Evolutionary conservation across 495 filamentous ascomycete genomes (phyloP), one percentile per base, ranked within the genome.

Genomic region (Rhypophila decipiens): DNA sequence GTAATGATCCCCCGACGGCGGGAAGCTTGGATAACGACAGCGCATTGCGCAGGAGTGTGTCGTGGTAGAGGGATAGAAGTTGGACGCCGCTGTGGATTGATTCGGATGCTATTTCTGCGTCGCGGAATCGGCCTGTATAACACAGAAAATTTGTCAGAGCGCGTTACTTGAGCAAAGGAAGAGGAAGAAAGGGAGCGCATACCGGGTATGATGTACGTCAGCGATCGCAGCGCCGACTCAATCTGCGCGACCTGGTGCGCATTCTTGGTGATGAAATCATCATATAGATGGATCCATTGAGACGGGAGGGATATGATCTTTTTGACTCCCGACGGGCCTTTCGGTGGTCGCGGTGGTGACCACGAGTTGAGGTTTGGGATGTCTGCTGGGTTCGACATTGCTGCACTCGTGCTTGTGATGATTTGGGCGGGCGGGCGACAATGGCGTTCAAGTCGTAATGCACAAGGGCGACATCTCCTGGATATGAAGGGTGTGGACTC

Each of bases 151-250:
- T n/a, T n/a, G n/a, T n/a, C n/a, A n/a, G n/a, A n/a, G n/a, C n/a
- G n/a, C n/a, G n/a, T n/a, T n/a, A n/a, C n/a, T n/a, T n/a, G n/a
- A n/a, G n/a, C n/a, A n/a, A n/a, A n/a, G n/a, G n/a, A n/a, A n/a
- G n/a, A n/a, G n/a, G n/a, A n/a, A n/a, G n/a, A n/a, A n/a, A n/a
- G n/a, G 19, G 31, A 22, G 13, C n/a, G 46, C 72, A 41, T 57
- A 89, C 86, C 88, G 39, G 93, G 93, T 21, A 98, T 90, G 56
- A 98, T 90, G 63, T 97, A 97, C 18, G 90, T 94, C 42, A 98
- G 70, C 4, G 87, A 91, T 18, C 94, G 81, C 59, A 98, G 70
- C 13, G 87, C 88, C 35, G 86, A 91, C 70, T 98, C 93, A 47
- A 98, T 90, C 63, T 95, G 89, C 12, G 84, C 83, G 44, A 98